Conservation (phyloP, 2,329 filamentous ascomycete genomes). For the Fusarium odoratissimum region DNA sequence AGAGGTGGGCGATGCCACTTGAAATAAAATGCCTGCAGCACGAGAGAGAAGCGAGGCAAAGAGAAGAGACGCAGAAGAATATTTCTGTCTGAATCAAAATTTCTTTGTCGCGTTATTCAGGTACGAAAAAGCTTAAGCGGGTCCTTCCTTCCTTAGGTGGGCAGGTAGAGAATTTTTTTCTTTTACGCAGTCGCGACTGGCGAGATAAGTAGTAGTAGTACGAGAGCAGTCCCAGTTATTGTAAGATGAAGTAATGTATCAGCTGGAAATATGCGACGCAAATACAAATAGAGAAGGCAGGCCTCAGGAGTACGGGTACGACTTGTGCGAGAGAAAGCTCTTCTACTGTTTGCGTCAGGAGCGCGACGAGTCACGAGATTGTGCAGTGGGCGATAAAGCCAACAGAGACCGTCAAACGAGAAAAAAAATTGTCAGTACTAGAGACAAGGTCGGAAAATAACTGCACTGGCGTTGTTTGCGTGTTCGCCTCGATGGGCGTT, state of each 20-base stretch:
- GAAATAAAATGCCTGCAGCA: conserved; percentile 29
- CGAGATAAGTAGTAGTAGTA: conserved; percentile 35
- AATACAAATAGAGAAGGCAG: conserved; percentile 44
- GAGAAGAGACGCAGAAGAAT: conserved; percentile 7
- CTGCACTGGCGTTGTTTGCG: conserved; percentile 22
- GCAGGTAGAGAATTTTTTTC: conserved; percentile 23
- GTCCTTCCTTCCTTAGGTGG: conserved; percentile 26
- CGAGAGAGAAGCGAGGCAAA: conserved; percentile 25
- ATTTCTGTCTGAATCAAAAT: conserved; percentile 23
- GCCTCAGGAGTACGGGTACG: conserved; percentile 44
- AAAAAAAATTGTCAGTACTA: conserved; percentile 30
- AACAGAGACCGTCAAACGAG: conserved; percentile 27
- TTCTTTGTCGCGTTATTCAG: conserved; percentile 34
- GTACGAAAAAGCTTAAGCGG: conserved; percentile 39
- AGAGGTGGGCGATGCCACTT: conserved; percentile 26
- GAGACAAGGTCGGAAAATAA: conserved; percentile 18
- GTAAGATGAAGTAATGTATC: conserved; percentile 1
- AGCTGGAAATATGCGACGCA: conserved; percentile 30
- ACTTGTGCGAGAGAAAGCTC: conserved; percentile 41
- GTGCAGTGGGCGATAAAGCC: conserved; percentile 25
- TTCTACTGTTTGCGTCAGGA: conserved; percentile 47
- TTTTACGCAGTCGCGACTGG: conserved; percentile 47
- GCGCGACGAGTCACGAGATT: conserved; percentile 45
- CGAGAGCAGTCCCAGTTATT: conserved; percentile 30
- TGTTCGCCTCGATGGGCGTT: conserved; percentile 27